These are phyloP conservation scores for Bonia amplexicaulis DNA, from an alignment of 176 grass and related monocot genomes.

Conservation along the genomic window DNA sequence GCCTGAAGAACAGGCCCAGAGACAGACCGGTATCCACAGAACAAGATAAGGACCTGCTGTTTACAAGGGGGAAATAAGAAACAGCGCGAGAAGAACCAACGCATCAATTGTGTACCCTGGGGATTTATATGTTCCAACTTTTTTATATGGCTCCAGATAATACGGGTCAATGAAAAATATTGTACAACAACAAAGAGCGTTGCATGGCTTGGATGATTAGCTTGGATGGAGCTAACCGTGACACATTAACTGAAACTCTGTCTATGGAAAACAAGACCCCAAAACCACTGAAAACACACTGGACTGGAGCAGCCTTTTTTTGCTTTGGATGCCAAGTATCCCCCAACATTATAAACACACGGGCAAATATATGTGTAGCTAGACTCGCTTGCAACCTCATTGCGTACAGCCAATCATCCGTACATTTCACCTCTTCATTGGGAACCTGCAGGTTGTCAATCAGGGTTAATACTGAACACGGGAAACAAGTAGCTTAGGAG, in stretches of 20 bases:
- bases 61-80: neutral
- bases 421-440: constrained; percentile 33
- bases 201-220: neutral
- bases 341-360: constrained; percentile 46
- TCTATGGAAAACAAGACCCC: constrained; percentile 10
- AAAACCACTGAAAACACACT: constrained; percentile 21
- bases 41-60: neutral
- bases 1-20: too few relatives aligned
- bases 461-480: neutral
- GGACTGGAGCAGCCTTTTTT: constrained; percentile 18
- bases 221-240: constrained; percentile 21
- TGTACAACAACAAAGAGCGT: constrained; percentile 28
- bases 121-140: constrained; percentile 3
- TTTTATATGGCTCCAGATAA: constrained; percentile 19
- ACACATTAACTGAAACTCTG: constrained; percentile 17
- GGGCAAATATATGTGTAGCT: constrained; percentile 27
- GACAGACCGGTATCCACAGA: neutral
- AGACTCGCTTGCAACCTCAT: neutral
- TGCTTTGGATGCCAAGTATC: constrained; percentile 15
- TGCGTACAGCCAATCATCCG: constrained; percentile 26
- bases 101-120: neutral
- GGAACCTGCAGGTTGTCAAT: constrained; percentile 12
- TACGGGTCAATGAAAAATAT: constrained; percentile 31
- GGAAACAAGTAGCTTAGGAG: neutral
- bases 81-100: neutral